Evolutionary conservation across 176 grass and related monocot species (phyloP).

Genomic region (Oryza coarctata): DNA sequence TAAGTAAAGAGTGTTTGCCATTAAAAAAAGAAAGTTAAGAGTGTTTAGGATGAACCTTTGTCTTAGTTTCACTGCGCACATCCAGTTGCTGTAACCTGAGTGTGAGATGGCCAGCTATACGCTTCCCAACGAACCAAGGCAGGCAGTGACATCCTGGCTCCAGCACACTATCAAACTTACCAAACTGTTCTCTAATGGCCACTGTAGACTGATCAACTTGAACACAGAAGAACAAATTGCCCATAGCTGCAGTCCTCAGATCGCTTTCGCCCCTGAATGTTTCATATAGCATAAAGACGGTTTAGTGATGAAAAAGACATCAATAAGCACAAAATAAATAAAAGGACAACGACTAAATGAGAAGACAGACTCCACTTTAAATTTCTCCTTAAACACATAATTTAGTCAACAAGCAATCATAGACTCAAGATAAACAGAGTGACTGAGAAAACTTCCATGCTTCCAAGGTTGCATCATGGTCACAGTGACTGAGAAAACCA

Average conservation of each 20-base stretch:
- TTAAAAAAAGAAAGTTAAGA: neutral
- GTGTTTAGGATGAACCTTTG: slow-evolving; percentile 50
- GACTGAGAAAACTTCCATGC: neutral
- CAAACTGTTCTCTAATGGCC: slow-evolving; percentile 59
- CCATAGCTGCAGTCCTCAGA: slow-evolving; percentile 41
- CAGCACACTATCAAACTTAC: slow-evolving; percentile 59
- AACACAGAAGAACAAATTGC: slow-evolving; percentile 67
- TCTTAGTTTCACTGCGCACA: slow-evolving; percentile 76
- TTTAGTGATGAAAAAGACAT: slow-evolving; percentile 9
- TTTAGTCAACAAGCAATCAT: neutral
- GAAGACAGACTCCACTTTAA: neutral
- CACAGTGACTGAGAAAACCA: neutral
- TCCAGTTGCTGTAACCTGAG: slow-evolving; percentile 75
- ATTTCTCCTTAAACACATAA: neutral
- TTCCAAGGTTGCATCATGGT: neutral
- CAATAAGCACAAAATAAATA: neutral
- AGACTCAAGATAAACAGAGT: neutral
- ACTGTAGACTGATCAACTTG: slow-evolving; percentile 64
- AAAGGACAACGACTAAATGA: neutral
- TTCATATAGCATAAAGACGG: slow-evolving; percentile 17
- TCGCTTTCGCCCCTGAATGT: slow-evolving; percentile 31
- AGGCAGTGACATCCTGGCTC: slow-evolving; percentile 68
- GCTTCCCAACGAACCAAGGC: slow-evolving; percentile 45
- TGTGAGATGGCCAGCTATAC: slow-evolving; percentile 60
- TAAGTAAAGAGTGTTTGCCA: neutral